Percentiles rank a stretch among this genome's conserved stretches.
Conservation (phyloP, 2,329 filamentous ascomycete species). For the Aspergillus fructus region DNA sequence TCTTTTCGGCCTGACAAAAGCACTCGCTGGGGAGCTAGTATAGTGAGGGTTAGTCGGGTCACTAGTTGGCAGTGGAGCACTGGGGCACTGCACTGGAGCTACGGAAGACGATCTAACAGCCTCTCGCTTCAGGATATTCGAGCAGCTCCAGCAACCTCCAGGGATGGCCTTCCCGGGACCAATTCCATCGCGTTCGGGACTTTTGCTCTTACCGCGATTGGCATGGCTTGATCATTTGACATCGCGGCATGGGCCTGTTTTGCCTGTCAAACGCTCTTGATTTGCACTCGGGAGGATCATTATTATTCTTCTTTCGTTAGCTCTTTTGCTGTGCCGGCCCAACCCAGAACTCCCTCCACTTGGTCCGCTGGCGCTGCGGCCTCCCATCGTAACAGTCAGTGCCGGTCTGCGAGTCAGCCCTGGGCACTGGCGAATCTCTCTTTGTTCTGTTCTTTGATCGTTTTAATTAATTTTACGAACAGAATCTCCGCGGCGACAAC, state of each 20-base stretch:
- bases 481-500: not conserved
- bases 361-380: not conserved
- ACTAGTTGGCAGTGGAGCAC: conserved; percentile 11
- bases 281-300: conserved; percentile 6
- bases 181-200: conserved; percentile 4
- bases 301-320: conserved; percentile 7
- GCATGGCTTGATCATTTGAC: not conserved
- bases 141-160: not conserved
- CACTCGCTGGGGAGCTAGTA: conserved; percentile 10
- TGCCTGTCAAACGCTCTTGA: conserved; percentile 2
- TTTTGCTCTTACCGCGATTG: conserved; percentile 7
- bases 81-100: conserved; percentile 1
- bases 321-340: not conserved
- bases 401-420: not conserved
- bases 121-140: conserved; percentile 2
- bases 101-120: conserved; percentile 10
- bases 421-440: not conserved
- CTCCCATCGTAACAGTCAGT: not conserved
- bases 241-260: not conserved
- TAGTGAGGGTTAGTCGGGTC: conserved; percentile 8
- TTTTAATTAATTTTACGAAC: not conserved
- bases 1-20: conserved; percentile 14
- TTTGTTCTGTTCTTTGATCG: not conserved
- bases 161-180: conserved; percentile 11
- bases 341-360: not conserved